Conservation (phyloP, 2,329 filamentous ascomycete species). For the Neonectria neomacrospora region DNA sequence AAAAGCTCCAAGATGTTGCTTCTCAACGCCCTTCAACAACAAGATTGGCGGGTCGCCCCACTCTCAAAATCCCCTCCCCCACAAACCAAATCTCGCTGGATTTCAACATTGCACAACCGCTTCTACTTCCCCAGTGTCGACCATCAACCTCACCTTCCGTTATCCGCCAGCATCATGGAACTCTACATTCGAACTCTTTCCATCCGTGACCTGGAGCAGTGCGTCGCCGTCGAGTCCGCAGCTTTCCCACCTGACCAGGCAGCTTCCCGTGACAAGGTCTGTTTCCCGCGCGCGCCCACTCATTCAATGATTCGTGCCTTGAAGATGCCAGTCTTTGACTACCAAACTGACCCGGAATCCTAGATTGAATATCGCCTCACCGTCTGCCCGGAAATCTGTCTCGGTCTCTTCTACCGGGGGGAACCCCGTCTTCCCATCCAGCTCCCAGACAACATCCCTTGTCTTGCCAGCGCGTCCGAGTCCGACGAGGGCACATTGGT, state of each 20-base stretch:
- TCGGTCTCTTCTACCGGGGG: constrained; percentile 39
- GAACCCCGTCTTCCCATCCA: constrained; percentile 9
- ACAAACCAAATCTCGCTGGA: not conserved
- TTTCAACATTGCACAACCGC: not conserved
- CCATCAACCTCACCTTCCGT: not conserved
- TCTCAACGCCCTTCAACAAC: not conserved
- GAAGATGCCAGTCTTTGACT: no score
- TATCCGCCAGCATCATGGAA: constrained; percentile 27
- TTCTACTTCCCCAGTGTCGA: not conserved
- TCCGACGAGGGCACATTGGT: constrained; percentile 34
- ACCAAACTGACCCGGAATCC: constrained; percentile 5
- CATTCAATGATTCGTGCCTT: no score
- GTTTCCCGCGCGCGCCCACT: constrained; percentile 15
- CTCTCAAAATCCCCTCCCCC: constrained; percentile 8
- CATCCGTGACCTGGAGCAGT: constrained; percentile 41
- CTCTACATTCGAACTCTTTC: constrained; percentile 40
- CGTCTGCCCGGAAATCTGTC: constrained; percentile 43
- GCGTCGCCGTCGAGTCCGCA: constrained; percentile 40
- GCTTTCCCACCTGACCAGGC: constrained; percentile 46
- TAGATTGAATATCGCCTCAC: constrained; percentile 47
- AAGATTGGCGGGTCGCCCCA: not conserved
- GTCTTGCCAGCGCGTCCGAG: constrained; percentile 7
- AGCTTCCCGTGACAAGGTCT: constrained; percentile 45
- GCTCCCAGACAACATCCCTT: constrained; percentile 25
- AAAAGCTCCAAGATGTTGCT: not conserved